Evolutionary conservation across 768 basidiomycete species (phyloP), one percentile per base, ranked within the genome.

Genomic region (Lepiota subincarnata): DNA sequence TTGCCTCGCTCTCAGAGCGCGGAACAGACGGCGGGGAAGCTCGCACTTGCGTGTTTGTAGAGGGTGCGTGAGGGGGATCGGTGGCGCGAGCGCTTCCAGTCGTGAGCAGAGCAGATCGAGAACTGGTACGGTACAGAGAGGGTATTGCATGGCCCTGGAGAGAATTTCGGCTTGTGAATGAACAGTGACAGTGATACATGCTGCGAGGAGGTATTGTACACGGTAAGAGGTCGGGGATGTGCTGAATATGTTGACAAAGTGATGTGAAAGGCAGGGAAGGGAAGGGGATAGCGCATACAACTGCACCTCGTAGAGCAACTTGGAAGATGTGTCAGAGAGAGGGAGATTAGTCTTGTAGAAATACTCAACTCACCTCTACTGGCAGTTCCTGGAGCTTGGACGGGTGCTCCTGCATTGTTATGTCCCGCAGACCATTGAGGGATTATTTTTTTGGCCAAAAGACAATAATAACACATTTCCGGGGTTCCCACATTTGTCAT

Each of bases 241-340:
- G 7, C 73, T 67, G 70, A 87, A 87, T 12, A 87, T 70, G 12
- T 64, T 38, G 56, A 80, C 65, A 16, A 94, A 65, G 36, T 73
- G 66, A 55, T 69, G 78, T 57, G 79, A 88, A 28, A 79, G 70
- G 47, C 68, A 67, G 0, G 92, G 91, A 6, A 97, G 70, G 34
- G 70, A 61, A 14, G 80, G 73, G 2, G 89, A 91, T 5, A 82
- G 69, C 0, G 91, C 83, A 57, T 75, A 75, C 14, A 89, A 76
- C 59, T 93, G 87, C 12, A 96, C 77, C 52, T 92, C 82, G 60
- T 87, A 86, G 0, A 95, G 68, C 7, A 98, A 75, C 93, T 95
- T 54, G 13, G 22, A 14, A 34, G 20, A 10, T 59, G 31, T 35
- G 45, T 34, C 16, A 48, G 19, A 37, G 19, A 37, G 16, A 6